phyloP scores from a whole-genome alignment of 805 yeast genomes.

The Candida tallmaniae region DNA sequence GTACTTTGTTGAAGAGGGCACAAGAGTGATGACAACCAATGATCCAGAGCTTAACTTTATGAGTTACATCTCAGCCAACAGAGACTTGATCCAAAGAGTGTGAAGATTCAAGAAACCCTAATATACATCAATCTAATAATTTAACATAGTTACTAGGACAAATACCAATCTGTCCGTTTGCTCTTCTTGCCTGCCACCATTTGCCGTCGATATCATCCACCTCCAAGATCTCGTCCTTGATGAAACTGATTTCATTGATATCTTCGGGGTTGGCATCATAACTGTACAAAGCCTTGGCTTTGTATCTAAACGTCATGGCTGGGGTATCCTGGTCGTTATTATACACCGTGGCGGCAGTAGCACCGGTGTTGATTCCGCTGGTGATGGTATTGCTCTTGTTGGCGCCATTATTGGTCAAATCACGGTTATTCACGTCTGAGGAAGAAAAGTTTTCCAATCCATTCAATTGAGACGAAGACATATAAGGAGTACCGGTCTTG shows the following conservation, averaged over 20 bases:
- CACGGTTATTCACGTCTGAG: constrained; percentile 30
- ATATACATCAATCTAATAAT: constrained; percentile 38
- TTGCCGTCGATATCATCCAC: constrained; percentile 92
- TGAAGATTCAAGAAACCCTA: neutral
- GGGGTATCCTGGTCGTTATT: constrained; percentile 20
- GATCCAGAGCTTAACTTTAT: constrained; percentile 2
- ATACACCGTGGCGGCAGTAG: constrained; percentile 19
- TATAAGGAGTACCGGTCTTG: constrained; percentile 28
- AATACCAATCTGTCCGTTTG: constrained; percentile 90
- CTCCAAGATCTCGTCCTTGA: constrained; percentile 84
- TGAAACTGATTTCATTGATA: constrained; percentile 86
- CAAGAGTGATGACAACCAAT: constrained; percentile 1
- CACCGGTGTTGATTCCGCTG: no score
- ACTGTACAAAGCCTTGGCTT: constrained; percentile 81
- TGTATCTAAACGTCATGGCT: constrained; percentile 62
- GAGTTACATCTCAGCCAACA: neutral
- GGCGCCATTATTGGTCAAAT: constrained; percentile 17
- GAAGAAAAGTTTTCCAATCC: constrained; percentile 55
- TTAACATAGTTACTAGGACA: constrained; percentile 94
- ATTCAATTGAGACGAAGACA: constrained; percentile 53
- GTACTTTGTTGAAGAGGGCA: constrained; percentile 2
- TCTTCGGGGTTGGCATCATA: constrained; percentile 91
- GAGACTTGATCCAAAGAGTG: neutral
- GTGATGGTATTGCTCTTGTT: no score
- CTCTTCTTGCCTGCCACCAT: constrained; percentile 97